Conservation (phyloP, 129 eudicot genomes). For the Ambrosia artemisiifolia region DNA sequence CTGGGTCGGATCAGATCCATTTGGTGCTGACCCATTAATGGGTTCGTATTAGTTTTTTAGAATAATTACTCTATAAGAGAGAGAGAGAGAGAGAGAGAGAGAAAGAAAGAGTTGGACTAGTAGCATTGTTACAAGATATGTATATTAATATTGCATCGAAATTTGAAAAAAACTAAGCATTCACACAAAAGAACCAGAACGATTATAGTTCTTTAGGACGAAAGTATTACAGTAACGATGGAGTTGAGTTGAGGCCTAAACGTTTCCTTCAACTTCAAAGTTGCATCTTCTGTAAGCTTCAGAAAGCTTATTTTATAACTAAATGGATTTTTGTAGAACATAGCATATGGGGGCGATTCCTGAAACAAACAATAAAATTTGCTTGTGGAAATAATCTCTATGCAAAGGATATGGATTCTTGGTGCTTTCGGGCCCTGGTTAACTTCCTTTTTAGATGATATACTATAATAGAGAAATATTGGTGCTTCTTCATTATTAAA, state of each 20-base stretch:
- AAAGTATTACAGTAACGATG: neutral
- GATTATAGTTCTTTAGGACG: neutral
- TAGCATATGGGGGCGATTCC: neutral
- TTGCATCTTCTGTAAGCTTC: no score
- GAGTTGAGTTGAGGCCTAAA: neutral
- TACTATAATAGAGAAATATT: neutral
- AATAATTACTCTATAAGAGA: neutral
- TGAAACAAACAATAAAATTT: neutral
- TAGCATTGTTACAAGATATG: neutral
- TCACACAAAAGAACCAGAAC: neutral
- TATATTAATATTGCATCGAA: neutral
- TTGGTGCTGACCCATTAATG: no score
- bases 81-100: no score
- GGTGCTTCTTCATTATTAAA: neutral
- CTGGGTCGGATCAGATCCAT: no score
- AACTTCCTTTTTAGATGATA: neutral
- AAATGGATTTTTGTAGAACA: neutral
- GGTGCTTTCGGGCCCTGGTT: neutral
- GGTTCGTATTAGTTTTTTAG: no score
- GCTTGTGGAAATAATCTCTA: neutral
- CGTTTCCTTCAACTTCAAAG: neutral
- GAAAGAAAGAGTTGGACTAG: neutral
- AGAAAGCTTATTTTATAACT: no score
- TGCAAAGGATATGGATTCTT: neutral
- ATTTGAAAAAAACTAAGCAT: neutral